Conservation (phyloP, 2,329 filamentous ascomycete species). For the Cercospora canescens region DNA sequence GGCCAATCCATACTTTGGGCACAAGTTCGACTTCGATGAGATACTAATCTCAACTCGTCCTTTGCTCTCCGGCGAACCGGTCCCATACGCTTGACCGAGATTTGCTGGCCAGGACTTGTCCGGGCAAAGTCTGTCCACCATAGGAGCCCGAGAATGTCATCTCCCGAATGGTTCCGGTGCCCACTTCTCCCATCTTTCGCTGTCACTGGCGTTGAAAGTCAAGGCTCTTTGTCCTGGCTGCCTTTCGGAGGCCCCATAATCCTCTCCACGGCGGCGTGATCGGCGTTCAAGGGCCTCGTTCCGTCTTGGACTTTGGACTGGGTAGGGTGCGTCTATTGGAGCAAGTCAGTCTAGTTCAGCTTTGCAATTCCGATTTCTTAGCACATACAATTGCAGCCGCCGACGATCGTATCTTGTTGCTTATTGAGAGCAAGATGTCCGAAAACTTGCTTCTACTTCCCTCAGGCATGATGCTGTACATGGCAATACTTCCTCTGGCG, state of each 20-base stretch:
- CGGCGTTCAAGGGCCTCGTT: constrained; percentile 24
- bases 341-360: background rate
- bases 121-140: background rate
- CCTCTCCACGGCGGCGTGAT: constrained; percentile 25
- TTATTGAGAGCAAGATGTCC: constrained; percentile 2
- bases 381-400: background rate
- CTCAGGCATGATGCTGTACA: background rate
- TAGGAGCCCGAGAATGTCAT: background rate
- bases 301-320: constrained; percentile 15
- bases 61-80: background rate
- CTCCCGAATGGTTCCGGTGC: background rate
- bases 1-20: background rate
- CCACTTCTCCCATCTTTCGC: background rate
- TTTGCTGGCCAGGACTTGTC: background rate
- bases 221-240: background rate
- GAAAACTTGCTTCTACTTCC: constrained; percentile 7
- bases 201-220: background rate
- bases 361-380: background rate
- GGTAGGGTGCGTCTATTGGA: constrained; percentile 4
- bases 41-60: background rate
- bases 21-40: background rate
- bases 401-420: constrained; percentile 6
- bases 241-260: constrained; percentile 28
- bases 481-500: background rate
- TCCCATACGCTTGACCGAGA: too few species aligned